Evolutionary conservation across 148 eudicot genomes (phyloP).

Genomic region (Chenopodium suecicum): DNA sequence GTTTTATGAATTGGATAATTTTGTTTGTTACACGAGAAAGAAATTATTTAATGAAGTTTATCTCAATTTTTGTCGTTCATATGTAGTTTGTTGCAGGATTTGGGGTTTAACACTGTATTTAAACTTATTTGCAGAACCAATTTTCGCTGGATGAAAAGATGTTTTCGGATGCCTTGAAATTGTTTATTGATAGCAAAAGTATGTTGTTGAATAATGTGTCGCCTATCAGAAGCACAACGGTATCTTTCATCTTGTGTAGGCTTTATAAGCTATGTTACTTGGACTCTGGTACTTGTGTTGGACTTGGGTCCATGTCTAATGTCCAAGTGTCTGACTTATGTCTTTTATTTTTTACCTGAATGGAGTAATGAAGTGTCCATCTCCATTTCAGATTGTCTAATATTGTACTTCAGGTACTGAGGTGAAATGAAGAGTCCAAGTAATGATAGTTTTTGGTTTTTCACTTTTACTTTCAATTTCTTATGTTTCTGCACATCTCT

Average conservation of each 20-base stretch:
- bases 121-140: constrained; percentile 42
- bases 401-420: no score
- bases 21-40: no score
- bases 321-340: no score
- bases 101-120: neutral
- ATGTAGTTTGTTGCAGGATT: neutral
- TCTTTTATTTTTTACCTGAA: no score
- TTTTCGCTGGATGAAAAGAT: constrained; percentile 48
- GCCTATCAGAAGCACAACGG: constrained; percentile 57
- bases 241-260: constrained; percentile 11
- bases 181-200: constrained; percentile 58
- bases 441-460: no score
- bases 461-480: neutral
- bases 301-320: neutral
- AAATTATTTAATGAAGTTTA: no score
- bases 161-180: constrained; percentile 50
- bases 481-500: constrained; percentile 8
- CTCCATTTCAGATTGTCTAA: no score
- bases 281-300: no score
- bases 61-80: neutral
- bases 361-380: no score
- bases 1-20: no score
- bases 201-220: constrained; percentile 48
- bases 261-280: neutral
- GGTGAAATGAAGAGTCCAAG: no score